Conservation (phyloP, 768 basidiomycete species). For the Sporobolomyces phaffii region DNA sequence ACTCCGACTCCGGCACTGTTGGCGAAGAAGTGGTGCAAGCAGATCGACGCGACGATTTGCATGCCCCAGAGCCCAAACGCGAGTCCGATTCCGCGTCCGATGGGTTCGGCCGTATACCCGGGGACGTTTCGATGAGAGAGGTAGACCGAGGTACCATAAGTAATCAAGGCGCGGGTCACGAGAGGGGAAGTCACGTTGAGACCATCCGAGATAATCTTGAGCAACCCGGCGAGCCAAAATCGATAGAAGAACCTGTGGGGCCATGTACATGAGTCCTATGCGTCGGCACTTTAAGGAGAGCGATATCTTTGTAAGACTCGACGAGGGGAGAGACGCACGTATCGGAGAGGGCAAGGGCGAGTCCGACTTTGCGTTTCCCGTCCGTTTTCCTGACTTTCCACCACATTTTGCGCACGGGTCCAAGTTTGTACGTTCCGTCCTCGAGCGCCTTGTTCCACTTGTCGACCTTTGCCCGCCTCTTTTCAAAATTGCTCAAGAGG, state of each 20-base stretch:
- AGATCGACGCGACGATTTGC: constrained; percentile 62
- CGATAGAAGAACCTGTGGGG: constrained; percentile 68
- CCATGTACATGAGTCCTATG: no score
- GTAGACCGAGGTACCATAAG: constrained; percentile 65
- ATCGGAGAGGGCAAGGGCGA: constrained; percentile 49
- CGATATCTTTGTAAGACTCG: no score
- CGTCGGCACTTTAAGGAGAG: no score
- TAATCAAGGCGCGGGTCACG: constrained; percentile 69
- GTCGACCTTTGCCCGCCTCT: constrained; percentile 53
- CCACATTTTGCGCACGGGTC: constrained; percentile 51
- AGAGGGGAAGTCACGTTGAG: constrained; percentile 70
- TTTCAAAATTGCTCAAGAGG: constrained; percentile 57
- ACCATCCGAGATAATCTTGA: constrained; percentile 65
- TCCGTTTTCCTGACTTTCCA: constrained; percentile 64
- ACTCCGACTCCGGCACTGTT: constrained; percentile 71
- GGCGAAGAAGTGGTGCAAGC: constrained; percentile 72
- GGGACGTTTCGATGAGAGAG: constrained; percentile 49
- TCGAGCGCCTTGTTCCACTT: constrained; percentile 67
- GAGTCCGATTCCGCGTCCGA: constrained; percentile 62
- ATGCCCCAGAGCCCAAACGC: constrained; percentile 64
- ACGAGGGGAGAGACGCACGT: constrained; percentile 6
- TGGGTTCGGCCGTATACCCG: constrained; percentile 40
- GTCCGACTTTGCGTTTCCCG: constrained; percentile 60
- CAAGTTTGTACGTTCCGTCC: constrained; percentile 59
- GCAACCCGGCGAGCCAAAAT: constrained; percentile 66